Percentiles rank a stretch among this genome's conserved stretches.
Evolutionary conservation across 139 green algal genomes (phyloP).

Genomic region (Diplosphaera chodatii): DNA sequence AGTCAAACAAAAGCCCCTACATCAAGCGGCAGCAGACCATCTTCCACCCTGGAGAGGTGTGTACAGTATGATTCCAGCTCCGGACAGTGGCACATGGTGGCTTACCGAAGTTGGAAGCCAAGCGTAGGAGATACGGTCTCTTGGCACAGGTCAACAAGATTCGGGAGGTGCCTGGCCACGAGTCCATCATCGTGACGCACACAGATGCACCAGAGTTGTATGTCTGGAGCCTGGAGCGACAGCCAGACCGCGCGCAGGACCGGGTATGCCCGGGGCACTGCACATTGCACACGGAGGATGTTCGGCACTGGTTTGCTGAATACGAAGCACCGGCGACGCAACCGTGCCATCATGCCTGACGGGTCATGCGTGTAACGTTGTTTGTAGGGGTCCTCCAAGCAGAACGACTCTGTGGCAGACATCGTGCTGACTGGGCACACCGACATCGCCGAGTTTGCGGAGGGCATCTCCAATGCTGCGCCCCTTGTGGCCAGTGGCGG

Average conservation of each 20-base stretch:
- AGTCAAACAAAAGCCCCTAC: slow-evolving; percentile 49
- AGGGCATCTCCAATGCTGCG: slow-evolving; percentile 40
- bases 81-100: too few species aligned
- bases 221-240: slow-evolving; percentile 83
- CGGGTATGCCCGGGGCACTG: too few species aligned
- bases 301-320: too few species aligned
- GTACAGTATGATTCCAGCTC: too few species aligned
- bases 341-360: too few species aligned
- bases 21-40: slow-evolving; percentile 68
- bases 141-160: slow-evolving; percentile 93
- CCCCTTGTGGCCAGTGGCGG: slow-evolving; percentile 52
- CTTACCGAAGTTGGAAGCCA: too few species aligned
- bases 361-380: too few species aligned
- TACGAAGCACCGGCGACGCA: too few species aligned
- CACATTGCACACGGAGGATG: too few species aligned
- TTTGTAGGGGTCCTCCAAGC: not conserved
- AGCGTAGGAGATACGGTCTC: too few species aligned
- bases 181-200: slow-evolving; percentile 83
- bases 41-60: slow-evolving; percentile 75
- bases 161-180: slow-evolving; percentile 70
- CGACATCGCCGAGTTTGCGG: slow-evolving; percentile 81
- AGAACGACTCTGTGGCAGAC: slow-evolving; percentile 43
- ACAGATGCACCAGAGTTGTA: slow-evolving; percentile 80
- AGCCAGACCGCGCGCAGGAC: slow-evolving; percentile 49
- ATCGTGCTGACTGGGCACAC: slow-evolving; percentile 67